phyloP scores from a whole-genome alignment of 148 eudicot species.

The Cornus controversa region DNA sequence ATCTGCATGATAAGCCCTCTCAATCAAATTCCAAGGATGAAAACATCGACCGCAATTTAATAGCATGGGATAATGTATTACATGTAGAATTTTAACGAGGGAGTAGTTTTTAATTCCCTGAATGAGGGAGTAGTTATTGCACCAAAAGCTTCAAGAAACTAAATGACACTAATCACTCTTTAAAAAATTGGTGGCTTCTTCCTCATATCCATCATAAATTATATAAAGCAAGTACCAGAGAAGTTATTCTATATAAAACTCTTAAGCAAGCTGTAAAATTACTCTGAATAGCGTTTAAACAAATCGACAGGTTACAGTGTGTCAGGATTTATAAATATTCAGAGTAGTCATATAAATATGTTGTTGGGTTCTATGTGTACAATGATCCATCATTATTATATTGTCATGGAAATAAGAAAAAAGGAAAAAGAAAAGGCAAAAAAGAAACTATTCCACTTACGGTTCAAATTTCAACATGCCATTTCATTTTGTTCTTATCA shows the following conservation, averaged over 20 bases:
- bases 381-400: too few relatives aligned
- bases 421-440: background rate
- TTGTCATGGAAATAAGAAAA: background rate
- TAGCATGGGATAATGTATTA: background rate
- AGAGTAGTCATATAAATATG: background rate
- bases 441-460: background rate
- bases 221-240: background rate
- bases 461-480: background rate
- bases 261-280: background rate
- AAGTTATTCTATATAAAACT: background rate
- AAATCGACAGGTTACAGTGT: background rate
- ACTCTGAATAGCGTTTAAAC: background rate
- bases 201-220: background rate
- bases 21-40: background rate
- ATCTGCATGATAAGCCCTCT: constrained; percentile 29
- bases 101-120: too few relatives aligned
- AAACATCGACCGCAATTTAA: background rate
- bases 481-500: constrained; percentile 4
- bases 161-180: background rate
- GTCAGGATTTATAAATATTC: background rate
- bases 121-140: background rate
- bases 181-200: background rate
- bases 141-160: constrained; percentile 3
- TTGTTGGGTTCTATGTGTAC: background rate
- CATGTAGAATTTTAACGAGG: background rate